Percentiles rank a stretch among this genome's conserved stretches.
phyloP scores from a whole-genome alignment of 805 yeast species.

The Saccharomycopsis vini region DNA sequence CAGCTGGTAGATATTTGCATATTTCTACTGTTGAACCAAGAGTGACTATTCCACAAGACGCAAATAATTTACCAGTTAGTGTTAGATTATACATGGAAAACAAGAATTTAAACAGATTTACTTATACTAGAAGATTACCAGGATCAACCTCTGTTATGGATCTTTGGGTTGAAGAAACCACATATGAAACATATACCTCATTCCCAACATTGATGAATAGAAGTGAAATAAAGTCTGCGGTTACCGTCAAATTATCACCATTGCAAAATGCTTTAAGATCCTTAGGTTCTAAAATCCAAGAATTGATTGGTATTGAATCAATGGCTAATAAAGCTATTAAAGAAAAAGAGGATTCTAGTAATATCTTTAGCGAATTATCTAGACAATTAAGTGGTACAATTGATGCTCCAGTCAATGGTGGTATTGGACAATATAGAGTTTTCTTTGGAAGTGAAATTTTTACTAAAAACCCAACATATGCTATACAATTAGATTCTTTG shows the following conservation, averaged over 20 bases:
- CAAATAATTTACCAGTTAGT: constrained; percentile 36
- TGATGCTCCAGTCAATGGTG: constrained; percentile 89
- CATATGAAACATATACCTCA: constrained; percentile 61
- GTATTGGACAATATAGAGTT: constrained; percentile 72
- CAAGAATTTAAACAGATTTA: constrained; percentile 61
- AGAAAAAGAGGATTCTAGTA: constrained; percentile 39
- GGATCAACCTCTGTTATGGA: constrained; percentile 65
- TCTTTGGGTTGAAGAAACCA: constrained; percentile 83
- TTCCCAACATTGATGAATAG: constrained; percentile 88
- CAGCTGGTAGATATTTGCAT: constrained; percentile 65
- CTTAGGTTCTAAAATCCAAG: constrained; percentile 58
- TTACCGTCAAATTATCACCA: constrained; percentile 60
- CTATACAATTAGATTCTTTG: constrained; percentile 25
- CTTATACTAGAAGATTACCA: constrained; percentile 61
- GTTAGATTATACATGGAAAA: constrained; percentile 69
- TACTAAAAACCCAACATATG: constrained; percentile 23
- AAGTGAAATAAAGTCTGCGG: constrained; percentile 51
- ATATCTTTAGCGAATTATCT: constrained; percentile 55
- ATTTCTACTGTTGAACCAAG: constrained; percentile 67
- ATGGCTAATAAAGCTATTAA: constrained; percentile 43
- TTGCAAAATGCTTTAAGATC: constrained; percentile 71
- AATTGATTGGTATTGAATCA: constrained; percentile 59
- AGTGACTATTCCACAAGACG: constrained; percentile 38
- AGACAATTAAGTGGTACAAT: constrained; percentile 76
- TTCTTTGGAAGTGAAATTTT: constrained; percentile 42